These are phyloP conservation scores for Kuraishia cidri DNA, from an alignment of 805 yeast genomes.

Conservation along the genomic window DNA sequence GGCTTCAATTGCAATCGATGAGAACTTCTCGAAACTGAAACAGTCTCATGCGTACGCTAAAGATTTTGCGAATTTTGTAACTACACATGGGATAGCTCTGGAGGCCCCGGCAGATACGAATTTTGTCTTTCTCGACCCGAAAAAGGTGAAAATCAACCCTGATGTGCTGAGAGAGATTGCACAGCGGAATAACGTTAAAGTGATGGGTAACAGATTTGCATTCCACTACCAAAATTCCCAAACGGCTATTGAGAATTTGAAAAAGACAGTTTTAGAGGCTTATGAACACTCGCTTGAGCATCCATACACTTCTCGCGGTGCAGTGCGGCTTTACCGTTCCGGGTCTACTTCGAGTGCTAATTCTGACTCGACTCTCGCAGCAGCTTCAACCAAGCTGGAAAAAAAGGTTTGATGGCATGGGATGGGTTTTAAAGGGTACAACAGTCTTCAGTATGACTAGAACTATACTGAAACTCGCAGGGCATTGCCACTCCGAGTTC, in stretches of 20 bases:
- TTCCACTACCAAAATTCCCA: constrained; percentile 64
- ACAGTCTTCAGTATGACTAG: too few relatives aligned
- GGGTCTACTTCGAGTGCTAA: background rate
- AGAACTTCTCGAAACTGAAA: constrained; percentile 52
- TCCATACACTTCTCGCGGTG: constrained; percentile 43
- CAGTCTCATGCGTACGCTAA: constrained; percentile 41
- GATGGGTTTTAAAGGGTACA: background rate
- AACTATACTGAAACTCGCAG: too few relatives aligned
- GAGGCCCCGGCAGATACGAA: constrained; percentile 75
- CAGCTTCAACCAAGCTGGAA: constrained; percentile 1
- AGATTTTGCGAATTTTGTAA: constrained; percentile 43
- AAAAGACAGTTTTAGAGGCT: constrained; percentile 48
- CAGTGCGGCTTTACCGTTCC: constrained; percentile 17
- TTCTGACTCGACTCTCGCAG: background rate
- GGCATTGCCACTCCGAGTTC: too few relatives aligned
- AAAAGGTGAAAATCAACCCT: constrained; percentile 45
- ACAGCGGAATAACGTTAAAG: constrained; percentile 47
- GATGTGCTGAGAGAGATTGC: constrained; percentile 28
- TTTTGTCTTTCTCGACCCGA: constrained; percentile 68
- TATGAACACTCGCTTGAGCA: constrained; percentile 40
- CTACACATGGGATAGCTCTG: constrained; percentile 41
- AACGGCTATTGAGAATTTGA: constrained; percentile 47
- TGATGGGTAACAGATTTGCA: constrained; percentile 70
- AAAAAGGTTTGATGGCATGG: background rate
- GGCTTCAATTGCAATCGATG: constrained; percentile 70